Base-by-base conservation (phyloP, 2,329 filamentous ascomycete species). In the Apiospora arundinis region DNA sequence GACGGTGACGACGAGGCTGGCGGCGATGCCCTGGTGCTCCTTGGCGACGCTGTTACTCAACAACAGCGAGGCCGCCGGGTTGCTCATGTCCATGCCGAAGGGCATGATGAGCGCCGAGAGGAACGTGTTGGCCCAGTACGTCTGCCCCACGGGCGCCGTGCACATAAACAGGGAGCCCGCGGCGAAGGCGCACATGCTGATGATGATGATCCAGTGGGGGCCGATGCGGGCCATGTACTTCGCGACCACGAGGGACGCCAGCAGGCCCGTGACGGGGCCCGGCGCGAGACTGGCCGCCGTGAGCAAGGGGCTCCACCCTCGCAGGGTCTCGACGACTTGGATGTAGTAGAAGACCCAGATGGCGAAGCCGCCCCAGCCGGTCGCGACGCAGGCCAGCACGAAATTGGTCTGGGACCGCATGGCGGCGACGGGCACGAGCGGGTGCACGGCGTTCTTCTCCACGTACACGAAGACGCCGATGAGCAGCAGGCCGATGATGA, bases 1-100 rank as follows among this genome's bases (percentile, higher is more conserved):
- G 14, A 91, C 83, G 0, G 90, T 92, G 46, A 71, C 76, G 18
- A 76, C 74, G 21, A 79, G 69, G 37, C 71, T 75, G 7, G 74
- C 73, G 42, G 74, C 73, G 18, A 74, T 72, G 23, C 73, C 74
- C 18, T 76, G 72, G 25, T 88, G 81, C 63, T 84, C 80, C 70
- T 81, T 82, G 16, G 81, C 77, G 0, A 87, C 83, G 1, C 82
- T 82, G 73, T 92, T 87, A 45, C 85, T 88, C 9, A 93, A 81
- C 44, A 92, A 85, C 11, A 92, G 77, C 0, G 86, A 91, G 0
- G 88, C 89, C 0, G 90, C 87, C 0, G 91, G 91, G 75, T 91
- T 91, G 2, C 85, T 88, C 85, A 92, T 91, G 77, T 93, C 90
- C 87, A 92, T 90, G 2, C 90, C 89, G 74, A 87, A 90, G 0